A percentile compares a stretch with the other conserved stretches of the same genome.
Evolutionary conservation across 805 yeast genomes (phyloP).

Genomic region (Candida pseudoglaebosa): DNA sequence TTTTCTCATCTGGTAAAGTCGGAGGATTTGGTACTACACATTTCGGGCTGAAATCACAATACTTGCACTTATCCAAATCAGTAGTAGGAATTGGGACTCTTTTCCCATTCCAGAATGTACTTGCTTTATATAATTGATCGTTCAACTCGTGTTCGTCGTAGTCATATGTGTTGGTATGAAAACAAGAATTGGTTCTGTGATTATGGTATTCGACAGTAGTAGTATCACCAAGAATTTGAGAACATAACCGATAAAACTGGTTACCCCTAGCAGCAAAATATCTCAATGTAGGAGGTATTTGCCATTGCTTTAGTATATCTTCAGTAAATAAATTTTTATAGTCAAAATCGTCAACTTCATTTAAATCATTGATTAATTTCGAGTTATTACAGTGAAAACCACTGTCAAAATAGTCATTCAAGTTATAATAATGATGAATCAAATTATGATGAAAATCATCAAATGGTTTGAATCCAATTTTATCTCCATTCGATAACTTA

Average conservation of each 20-base stretch:
- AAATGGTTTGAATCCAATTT: slow-evolving; percentile 38
- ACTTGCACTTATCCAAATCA: slow-evolving; percentile 43
- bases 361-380: slow-evolving; percentile 9
- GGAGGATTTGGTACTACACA: slow-evolving; percentile 20
- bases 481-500: slow-evolving; percentile 42
- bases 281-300: slow-evolving; percentile 50
- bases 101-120: slow-evolving; percentile 57
- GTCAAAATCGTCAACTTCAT: slow-evolving; percentile 16
- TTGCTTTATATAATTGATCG: slow-evolving; percentile 26
- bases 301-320: slow-evolving; percentile 43
- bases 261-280: slow-evolving; percentile 54
- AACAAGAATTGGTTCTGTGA: slow-evolving; percentile 27
- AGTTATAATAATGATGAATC: neutral
- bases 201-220: slow-evolving; percentile 53
- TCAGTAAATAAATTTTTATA: slow-evolving; percentile 15
- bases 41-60: slow-evolving; percentile 47
- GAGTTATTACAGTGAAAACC: slow-evolving; percentile 8
- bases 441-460: slow-evolving; percentile 21
- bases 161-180: slow-evolving; percentile 36
- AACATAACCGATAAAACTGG: slow-evolving; percentile 39
- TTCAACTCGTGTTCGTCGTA: slow-evolving; percentile 32
- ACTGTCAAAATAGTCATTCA: slow-evolving; percentile 1
- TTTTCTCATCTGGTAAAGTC: neutral
- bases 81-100: slow-evolving; percentile 45
- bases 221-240: slow-evolving; percentile 31